Base-by-base conservation (phyloP, 208 protist genomes). In the Kentomonas sorsogonicus region DNA sequence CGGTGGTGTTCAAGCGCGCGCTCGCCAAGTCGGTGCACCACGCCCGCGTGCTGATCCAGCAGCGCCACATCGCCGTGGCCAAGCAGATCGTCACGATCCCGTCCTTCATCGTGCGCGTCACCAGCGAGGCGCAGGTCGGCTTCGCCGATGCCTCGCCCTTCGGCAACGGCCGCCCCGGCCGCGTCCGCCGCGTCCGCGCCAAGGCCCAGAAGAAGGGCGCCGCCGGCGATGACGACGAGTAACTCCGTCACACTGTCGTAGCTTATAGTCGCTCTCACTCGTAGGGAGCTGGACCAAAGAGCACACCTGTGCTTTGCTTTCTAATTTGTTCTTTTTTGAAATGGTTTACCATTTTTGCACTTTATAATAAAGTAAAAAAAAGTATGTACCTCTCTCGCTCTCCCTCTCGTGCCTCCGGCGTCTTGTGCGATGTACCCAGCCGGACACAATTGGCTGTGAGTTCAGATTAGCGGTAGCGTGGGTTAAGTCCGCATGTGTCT, bases 21-120 rank as follows among this genome's bases (percentile, higher is more conserved):
- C 90, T 99, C 55, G 98, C 99, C 72, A 99, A 99, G 80, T 99
- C 98, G 30, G 97, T 99, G 69, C 99, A 99, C 90, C 98, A 99
- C 84, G 97, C 98, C 64, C 97, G 99, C 75, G 92, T 99, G 29
- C 86, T 99, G 29, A 99, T 99, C 83, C 78, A 88, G 59, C 97
- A 99, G 83, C 90, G 98, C 69, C 98, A 99, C 96, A 99, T 99
- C 78, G 91, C 96, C 53, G 98, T 99, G 51, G 98, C 98, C 63
- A 99, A 99, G 83, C 98, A 99, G 91, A 93, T 99, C 67, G 99
- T 99, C 36, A 98, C 98, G 69, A 95, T 99, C 58, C 98, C 99
- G 34, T 99, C 97, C 38, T 99, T 99, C 87, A 95, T 99, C 26
- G 98, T 99, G 46, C 97, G 98, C 72, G 86, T 98, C 46, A 97